phyloP scores from a whole-genome alignment of 306 rosid genomes.

The Pyrus bretschneideri region DNA sequence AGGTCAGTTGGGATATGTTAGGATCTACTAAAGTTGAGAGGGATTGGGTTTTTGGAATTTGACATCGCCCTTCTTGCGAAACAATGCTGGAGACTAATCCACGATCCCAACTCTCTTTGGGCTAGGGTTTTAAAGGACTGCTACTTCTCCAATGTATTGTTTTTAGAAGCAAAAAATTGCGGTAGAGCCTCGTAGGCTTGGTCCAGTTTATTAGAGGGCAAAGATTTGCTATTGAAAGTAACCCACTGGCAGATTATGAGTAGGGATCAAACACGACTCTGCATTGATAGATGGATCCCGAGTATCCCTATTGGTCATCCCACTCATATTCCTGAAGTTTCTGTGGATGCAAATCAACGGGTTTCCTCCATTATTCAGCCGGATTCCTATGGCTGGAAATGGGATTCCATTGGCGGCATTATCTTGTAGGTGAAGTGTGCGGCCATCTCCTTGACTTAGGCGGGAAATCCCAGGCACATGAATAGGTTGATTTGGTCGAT shows the following conservation, averaged over 20 bases:
- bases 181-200: not conserved
- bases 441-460: too few species aligned
- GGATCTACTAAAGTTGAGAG: not conserved
- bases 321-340: too few species aligned
- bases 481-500: too few species aligned
- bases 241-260: not conserved
- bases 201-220: not conserved
- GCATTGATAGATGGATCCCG: too few species aligned
- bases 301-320: too few species aligned
- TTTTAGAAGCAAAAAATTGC: not conserved
- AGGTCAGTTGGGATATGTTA: not conserved
- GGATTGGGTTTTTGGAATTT: not conserved
- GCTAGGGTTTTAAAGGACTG: not conserved
- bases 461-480: too few species aligned
- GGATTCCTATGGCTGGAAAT: too few species aligned
- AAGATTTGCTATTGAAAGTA: not conserved
- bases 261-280: not conserved
- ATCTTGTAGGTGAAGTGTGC: too few species aligned
- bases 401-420: too few species aligned
- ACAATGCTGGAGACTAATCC: not conserved
- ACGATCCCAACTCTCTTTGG: not conserved
- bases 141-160: accelerated
- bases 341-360: too few species aligned
- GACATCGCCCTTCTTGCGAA: not conserved
- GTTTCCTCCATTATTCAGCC: too few species aligned